Conservation (phyloP, 2,329 filamentous ascomycete species). For the Nemania diffusa region DNA sequence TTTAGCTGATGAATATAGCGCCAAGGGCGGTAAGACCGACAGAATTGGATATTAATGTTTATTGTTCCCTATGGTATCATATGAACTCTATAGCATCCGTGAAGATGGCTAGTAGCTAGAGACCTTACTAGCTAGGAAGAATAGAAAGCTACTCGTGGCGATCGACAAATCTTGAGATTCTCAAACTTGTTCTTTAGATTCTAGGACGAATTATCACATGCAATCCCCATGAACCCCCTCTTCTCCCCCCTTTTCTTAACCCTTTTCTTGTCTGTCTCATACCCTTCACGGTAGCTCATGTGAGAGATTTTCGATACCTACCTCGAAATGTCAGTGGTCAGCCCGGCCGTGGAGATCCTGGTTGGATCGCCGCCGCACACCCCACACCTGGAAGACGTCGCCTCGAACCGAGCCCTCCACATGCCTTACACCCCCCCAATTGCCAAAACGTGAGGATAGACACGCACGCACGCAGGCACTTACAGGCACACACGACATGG, state of each 20-base stretch:
- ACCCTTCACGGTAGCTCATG: constrained; percentile 18
- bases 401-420: constrained; percentile 35
- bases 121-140: not conserved
- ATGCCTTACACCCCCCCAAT: constrained; percentile 16
- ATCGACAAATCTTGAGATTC: constrained; percentile 15
- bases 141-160: not conserved
- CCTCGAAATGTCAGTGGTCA: constrained; percentile 17
- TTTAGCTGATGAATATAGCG: constrained; percentile 34
- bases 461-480: not conserved
- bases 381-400: constrained; percentile 37
- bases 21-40: constrained; percentile 5
- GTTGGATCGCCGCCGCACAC: constrained; percentile 32
- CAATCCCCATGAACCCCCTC: constrained; percentile 1
- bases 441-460: not conserved
- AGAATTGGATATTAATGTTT: not conserved
- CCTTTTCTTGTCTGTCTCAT: constrained; percentile 6
- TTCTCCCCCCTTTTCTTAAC: not conserved
- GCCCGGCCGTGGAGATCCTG: constrained; percentile 1
- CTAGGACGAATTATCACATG: constrained; percentile 25
- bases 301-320: constrained; percentile 11
- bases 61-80: not conserved
- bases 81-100: not conserved
- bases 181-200: not conserved
- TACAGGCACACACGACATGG: not conserved
- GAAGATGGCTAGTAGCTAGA: not conserved